These are phyloP conservation scores for Fomitopsis pulvina DNA, from an alignment of 768 basidiomycete species.

Conservation along the genomic window DNA sequence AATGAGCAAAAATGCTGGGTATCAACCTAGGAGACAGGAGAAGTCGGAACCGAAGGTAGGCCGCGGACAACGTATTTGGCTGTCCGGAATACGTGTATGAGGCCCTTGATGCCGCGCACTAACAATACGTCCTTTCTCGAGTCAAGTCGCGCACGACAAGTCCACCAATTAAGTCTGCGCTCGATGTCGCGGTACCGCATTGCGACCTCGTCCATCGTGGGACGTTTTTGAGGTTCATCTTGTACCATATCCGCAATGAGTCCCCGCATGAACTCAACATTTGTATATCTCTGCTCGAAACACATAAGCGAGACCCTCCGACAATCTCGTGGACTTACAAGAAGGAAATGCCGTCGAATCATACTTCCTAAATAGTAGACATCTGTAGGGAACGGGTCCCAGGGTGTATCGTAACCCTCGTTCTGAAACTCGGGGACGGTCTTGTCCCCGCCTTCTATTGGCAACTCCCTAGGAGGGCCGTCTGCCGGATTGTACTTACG, in stretches of 20 bases:
- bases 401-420: constrained; percentile 4
- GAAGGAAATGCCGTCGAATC: constrained; percentile 7
- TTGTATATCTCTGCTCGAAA: not conserved
- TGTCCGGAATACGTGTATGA: constrained; percentile 4
- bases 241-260: constrained; percentile 22
- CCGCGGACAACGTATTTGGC: constrained; percentile 5
- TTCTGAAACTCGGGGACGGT: constrained; percentile 18
- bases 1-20: no score
- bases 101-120: not conserved
- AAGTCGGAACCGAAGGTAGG: constrained; percentile 7
- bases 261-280: constrained; percentile 20
- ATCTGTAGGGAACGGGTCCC: constrained; percentile 20
- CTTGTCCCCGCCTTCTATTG: constrained; percentile 13
- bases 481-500: constrained; percentile 21
- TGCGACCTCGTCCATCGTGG: constrained; percentile 17
- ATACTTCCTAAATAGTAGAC: constrained; percentile 16
- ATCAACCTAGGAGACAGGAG: no score
- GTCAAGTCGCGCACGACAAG: constrained; percentile 7
- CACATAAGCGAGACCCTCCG: not conserved
- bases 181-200: constrained; percentile 10
- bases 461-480: constrained; percentile 17
- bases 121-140: constrained; percentile 1
- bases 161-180: constrained; percentile 5
- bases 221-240: constrained; percentile 20
- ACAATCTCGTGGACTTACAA: not conserved